These are phyloP conservation scores for Aspergillus sp. DNA, from an alignment of 2,329 filamentous ascomycete species.

Conservation along the genomic window DNA sequence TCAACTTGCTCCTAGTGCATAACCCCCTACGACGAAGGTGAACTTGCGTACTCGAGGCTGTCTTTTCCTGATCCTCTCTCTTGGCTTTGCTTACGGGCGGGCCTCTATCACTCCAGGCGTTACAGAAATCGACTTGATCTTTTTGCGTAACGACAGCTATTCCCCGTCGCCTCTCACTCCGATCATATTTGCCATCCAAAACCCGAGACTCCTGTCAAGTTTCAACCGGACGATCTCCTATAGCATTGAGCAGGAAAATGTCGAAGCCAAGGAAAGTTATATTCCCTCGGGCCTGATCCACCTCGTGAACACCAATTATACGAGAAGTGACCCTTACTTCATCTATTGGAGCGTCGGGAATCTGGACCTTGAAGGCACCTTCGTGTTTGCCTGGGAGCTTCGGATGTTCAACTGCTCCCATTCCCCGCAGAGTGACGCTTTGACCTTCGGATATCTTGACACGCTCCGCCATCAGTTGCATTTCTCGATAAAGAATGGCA, in stretches of 20 bases:
- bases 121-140: slow-evolving; percentile 11
- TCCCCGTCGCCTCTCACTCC: slow-evolving; percentile 9
- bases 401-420: neutral
- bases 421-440: no score
- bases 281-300: no score
- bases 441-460: neutral
- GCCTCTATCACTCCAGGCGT: neutral
- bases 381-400: neutral
- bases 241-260: no score
- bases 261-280: no score
- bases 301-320: neutral
- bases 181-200: slow-evolving; percentile 17
- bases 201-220: slow-evolving; percentile 2
- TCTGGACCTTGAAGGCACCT: neutral
- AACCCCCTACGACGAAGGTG: no score
- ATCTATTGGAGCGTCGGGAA: neutral
- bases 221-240: no score
- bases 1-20: no score
- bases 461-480: no score
- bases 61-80: neutral
- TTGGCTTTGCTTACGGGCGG: neutral
- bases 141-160: slow-evolving; percentile 14
- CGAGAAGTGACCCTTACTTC: neutral
- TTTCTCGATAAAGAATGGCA: neutral
- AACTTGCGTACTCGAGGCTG: neutral